Evolutionary conservation across 352 stramenopile genomes (phyloP).

Genomic region (Phytophthora kernoviae): DNA sequence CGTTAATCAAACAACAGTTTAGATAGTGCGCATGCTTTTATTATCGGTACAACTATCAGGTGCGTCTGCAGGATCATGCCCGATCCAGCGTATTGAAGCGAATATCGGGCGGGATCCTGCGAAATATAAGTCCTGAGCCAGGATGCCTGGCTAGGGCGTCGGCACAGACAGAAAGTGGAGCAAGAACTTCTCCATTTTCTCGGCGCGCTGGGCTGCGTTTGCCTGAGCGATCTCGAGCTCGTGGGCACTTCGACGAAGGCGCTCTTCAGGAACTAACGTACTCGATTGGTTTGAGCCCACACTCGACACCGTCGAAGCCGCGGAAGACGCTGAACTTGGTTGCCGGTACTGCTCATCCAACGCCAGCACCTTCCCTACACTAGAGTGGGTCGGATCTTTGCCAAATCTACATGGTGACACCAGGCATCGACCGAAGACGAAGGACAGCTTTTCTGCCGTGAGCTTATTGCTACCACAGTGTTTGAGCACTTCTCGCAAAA

Average conservation of each 20-base stretch:
- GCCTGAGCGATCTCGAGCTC: constrained; percentile 62
- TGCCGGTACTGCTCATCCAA: constrained; percentile 25
- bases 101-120: constrained; percentile 6
- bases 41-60: constrained; percentile 29
- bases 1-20: constrained; percentile 35
- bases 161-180: constrained; percentile 68
- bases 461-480: constrained; percentile 64
- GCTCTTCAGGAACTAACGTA: constrained; percentile 57
- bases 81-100: constrained; percentile 14
- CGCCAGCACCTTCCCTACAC: constrained; percentile 18
- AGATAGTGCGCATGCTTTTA: constrained; percentile 24
- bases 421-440: constrained; percentile 77
- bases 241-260: constrained; percentile 55
- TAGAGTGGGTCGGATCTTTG: constrained; percentile 16
- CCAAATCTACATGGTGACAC: constrained; percentile 50
- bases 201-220: constrained; percentile 57
- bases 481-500: constrained; percentile 94
- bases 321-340: constrained; percentile 38
- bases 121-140: constrained; percentile 1
- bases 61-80: constrained; percentile 18
- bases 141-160: constrained; percentile 32
- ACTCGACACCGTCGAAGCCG: constrained; percentile 42
- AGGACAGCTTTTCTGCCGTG: constrained; percentile 72
- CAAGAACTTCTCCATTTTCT: constrained; percentile 77
- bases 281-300: constrained; percentile 35